Evolutionary conservation across 257 asterid species (phyloP).

Genomic region (Solanum lycopersicoides): DNA sequence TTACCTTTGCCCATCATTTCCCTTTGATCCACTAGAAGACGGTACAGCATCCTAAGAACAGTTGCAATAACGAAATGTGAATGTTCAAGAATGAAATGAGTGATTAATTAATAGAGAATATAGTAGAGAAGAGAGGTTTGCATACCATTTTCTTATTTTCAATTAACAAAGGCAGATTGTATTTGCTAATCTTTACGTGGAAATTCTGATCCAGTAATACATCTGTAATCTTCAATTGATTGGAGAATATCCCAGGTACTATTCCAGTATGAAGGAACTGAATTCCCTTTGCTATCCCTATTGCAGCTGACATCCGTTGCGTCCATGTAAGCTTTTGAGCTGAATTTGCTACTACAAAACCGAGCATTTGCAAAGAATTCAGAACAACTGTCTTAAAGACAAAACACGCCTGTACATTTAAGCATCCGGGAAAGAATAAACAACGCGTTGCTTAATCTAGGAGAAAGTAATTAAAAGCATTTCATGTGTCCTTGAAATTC

Average conservation of each 20-base stretch:
- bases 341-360: conserved; percentile 26
- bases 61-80: background rate
- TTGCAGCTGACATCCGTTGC: conserved; percentile 61
- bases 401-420: background rate
- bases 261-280: conserved; percentile 85
- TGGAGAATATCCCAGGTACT: conserved; percentile 68
- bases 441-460: background rate
- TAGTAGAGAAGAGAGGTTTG: background rate
- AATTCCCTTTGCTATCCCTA: conserved; percentile 65
- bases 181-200: conserved; percentile 68
- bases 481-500: background rate
- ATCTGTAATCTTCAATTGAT: conserved; percentile 56
- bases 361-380: background rate
- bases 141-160: conserved; percentile 42
- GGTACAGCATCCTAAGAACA: conserved; percentile 27
- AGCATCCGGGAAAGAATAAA: background rate
- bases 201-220: conserved; percentile 51
- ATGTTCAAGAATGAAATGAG: background rate
- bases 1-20: conserved; percentile 32
- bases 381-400: background rate
- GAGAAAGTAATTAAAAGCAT: background rate
- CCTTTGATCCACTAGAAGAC: conserved; percentile 38
- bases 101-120: background rate
- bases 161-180: conserved; percentile 47
- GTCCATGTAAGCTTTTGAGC: conserved; percentile 48